These are phyloP conservation scores for Lecanicillium sp. DNA, from an alignment of 2,329 filamentous ascomycete genomes.

Conservation along the genomic window DNA sequence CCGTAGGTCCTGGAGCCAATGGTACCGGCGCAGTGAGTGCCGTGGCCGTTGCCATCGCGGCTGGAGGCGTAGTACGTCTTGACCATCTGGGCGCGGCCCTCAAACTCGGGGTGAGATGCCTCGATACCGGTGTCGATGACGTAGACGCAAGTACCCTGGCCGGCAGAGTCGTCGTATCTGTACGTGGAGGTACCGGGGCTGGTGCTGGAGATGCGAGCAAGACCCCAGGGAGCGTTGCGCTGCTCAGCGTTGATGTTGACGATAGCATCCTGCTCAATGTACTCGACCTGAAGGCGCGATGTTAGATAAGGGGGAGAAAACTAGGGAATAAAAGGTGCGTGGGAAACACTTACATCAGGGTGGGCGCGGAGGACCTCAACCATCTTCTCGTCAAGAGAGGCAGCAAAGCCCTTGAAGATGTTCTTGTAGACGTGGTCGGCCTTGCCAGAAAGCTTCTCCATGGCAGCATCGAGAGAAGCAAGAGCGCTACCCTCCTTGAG, in stretches of 20 bases:
- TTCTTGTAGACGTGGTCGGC: conserved; percentile 15
- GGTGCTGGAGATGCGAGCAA: conserved; percentile 25
- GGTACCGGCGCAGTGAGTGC: conserved; percentile 22
- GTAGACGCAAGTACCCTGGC: conserved; percentile 29
- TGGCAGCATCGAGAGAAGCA: conserved; percentile 7
- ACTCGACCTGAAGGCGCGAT: conserved; percentile 21
- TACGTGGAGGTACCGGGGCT: conserved; percentile 17
- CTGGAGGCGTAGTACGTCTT: conserved; percentile 12
- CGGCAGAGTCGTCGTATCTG: conserved; percentile 24
- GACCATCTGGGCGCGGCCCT: conserved; percentile 16
- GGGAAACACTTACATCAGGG: conserved; percentile 10
- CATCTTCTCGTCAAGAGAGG: conserved; percentile 12
- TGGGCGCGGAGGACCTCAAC: conserved; percentile 13
- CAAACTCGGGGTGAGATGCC: conserved; percentile 20
- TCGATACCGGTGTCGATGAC: conserved; percentile 35
- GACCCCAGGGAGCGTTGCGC: conserved; percentile 26
- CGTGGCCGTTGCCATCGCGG: conserved; percentile 25
- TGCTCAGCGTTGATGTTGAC: conserved; percentile 22
- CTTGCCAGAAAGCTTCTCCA: conserved; percentile 10
- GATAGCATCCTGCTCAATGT: conserved; percentile 27
- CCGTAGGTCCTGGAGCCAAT: conserved; percentile 18
- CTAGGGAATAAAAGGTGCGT: too few species aligned
- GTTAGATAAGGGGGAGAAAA: background rate
- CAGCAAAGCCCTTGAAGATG: conserved; percentile 16
- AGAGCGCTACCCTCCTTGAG: conserved; percentile 12